Evolutionary conservation across 2,329 filamentous ascomycete species (phyloP), one percentile per base, ranked within the genome.

Genomic region (Albophoma yamanashiensis): DNA sequence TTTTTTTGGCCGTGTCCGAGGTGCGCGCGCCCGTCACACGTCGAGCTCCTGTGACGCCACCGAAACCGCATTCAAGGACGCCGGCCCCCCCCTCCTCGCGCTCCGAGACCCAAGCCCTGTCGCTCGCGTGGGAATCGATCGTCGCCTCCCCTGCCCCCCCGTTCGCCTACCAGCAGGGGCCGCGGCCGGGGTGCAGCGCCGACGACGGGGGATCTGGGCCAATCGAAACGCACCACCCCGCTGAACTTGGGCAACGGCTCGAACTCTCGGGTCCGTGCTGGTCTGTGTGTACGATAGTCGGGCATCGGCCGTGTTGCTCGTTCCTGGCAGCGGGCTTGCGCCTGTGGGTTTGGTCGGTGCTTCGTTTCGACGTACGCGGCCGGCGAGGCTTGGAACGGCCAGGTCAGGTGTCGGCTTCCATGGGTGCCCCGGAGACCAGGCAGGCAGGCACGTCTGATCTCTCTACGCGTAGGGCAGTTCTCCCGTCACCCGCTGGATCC

Each of bases 221-320:
- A 60, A 60, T 60, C 45, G 40, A 56, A 20, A 17, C 6, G 47
- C 55, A n/a, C 55, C 55, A 43, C 59, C 40, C 55, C 27, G 59
- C 55, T 53, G 43, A 39, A 60, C 55, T 52, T 60, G 59, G 59
- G 43, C 53, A 57, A 34, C 25, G 42, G 43, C 43, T 45, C n/a
- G 25, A 31, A 36, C 43, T 40, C 57, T 58, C 17, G 40, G 20
- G 7, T 45, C 42, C n/a, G 43, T 47, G 43, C 42, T 8, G 43
- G 43, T 47, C 43, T 47, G 43, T 47, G 43, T 47, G 22, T 47
- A 15, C 15, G 11, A 47, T 25, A n/a, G 20, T 43, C 40, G 17
- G 9, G 20, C 40, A 6, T n/a, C 8, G 17, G 8, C 5, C 3
- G 15, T 31, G 15, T 50, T 11, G 14, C 43, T 47, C 15, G 4